Base-by-base conservation (phyloP, 75 land plant genomes). In the Picea glauca region DNA sequence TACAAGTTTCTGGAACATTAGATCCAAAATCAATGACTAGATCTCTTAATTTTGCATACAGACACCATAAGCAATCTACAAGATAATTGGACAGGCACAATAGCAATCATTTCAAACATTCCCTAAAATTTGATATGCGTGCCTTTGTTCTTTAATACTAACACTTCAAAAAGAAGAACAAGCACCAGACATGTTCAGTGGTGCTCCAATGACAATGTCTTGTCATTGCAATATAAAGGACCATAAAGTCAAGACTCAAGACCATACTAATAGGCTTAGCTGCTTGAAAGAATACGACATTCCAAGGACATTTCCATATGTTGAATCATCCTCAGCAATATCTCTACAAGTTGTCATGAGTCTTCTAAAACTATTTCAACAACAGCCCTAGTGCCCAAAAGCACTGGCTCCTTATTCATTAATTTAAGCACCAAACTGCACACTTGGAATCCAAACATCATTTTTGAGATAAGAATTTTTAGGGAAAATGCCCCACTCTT, bases 1-100 rank as follows among this genome's bases (percentile, higher is more conserved):
- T 9, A 80, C 40, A 56, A 79, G 72, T 66, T 66, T 66, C 40
- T 66, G 40, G 1, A 66, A 66, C n/a, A 33, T 66, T 66, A 33
- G 2, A 65, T 32, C 40, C 35, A 66, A 13, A 61, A 18, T 5
- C 26, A 21, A 66, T 32, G 70, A 66, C 70, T 33, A 26, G 17
- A 35, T 38, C 20, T 66, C 43, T 66, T 20, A 35, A 66, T 66
- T 66, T 4, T 5, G 43, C 18, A 35, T 35, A 66, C 17, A 65
- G 33, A 32, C 35, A 32, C 17, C 32, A 65, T 33, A 65, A 32
- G 68, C 68, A 65, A 14, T 32, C 68, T 65, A 65, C 17, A 64
- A 31, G 15, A 62, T 62, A 62, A 62, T 23, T 9, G 31, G 33
- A 30, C 5, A 66, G 70, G 8, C 17, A 66, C 32, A 35, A 17